Evolutionary conservation across 495 filamentous ascomycete genomes (phyloP), one percentile per base, ranked within the genome.

Genomic region (Neurospora sublineolata): DNA sequence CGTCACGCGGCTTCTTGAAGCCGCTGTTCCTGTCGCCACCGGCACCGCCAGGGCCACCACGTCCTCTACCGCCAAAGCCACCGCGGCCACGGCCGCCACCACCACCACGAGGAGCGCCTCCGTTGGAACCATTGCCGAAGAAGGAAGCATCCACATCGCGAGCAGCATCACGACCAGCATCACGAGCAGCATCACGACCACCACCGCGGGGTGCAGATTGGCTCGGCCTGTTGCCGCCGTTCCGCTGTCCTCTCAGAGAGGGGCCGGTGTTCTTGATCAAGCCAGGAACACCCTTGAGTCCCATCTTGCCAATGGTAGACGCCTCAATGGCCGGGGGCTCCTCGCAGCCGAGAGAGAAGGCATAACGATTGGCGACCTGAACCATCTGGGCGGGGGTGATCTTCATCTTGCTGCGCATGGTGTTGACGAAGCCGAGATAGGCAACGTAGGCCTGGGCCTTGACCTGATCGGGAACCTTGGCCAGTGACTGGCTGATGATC

Each of bases 261-360:
- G 36, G 6, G 27, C 69, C 71, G n/a, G 68, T 71, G 40, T 58
- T 72, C 30, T 75, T 69, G 11, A 36, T 42, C 37, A 80, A 30
- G 4, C 78, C 78, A n/a, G 77, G 74, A 52, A 80, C 78, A 58
- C 77, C 77, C 72, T 75, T 75, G 68, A 80, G 74, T 6, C 78
- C 78, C 78, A 80, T 80, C 78, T 77, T 80, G 38, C 72, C 70
- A 30, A 80, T 73, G 2, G 67, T 70, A 10, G 36, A 64, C 14
- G 72, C 12, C 52, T 69, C 70, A 12, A 79, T 52, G 30, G 27
- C 58, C 2, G 78, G 78, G 18, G 72, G 52, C 52, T 75, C 73
- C 10, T 64, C 70, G 40, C 72, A 72, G 11, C 78, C 78, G 5
- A 80, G 75, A 18, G 77, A 67, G 11, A 7, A 36, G 14, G 77